Evolutionary conservation across 768 basidiomycete species (phyloP).

Genomic region (Gelatoporia subvermispora): DNA sequence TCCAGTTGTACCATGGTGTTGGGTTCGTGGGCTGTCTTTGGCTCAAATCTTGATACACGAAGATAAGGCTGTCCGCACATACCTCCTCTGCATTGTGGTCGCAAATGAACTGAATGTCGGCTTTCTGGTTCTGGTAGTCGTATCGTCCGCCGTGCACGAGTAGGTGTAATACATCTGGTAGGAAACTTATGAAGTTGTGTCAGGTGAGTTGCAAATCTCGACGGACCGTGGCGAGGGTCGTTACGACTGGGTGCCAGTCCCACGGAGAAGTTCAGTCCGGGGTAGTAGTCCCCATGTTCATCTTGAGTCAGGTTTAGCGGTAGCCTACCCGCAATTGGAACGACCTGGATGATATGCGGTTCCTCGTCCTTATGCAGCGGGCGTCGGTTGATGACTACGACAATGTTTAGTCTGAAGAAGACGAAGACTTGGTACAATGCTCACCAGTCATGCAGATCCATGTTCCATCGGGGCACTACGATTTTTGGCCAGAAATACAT

Average conservation of each 20-base stretch:
- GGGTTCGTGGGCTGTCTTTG: conserved; percentile 14
- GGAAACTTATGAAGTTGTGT: too few species aligned
- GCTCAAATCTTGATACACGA: neutral
- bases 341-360: conserved; percentile 17
- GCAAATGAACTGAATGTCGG: conserved; percentile 24
- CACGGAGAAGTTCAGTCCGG: conserved; percentile 20
- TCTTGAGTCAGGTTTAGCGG: conserved; percentile 9
- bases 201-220: too few species aligned
- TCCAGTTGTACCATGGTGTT: conserved; percentile 14
- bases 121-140: conserved; percentile 19
- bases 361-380: conserved; percentile 17
- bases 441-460: conserved; percentile 26
- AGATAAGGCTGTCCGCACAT: conserved; percentile 3
- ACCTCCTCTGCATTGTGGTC: conserved; percentile 23
- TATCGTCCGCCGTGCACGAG: conserved; percentile 25
- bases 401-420: neutral
- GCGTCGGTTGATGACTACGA: conserved; percentile 16
- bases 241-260: conserved; percentile 7
- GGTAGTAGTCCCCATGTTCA: conserved; percentile 6
- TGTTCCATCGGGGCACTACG: conserved; percentile 26
- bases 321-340: conserved; percentile 24
- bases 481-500: neutral
- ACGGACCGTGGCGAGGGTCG: conserved; percentile 15
- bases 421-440: neutral
- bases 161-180: conserved; percentile 19